Evolutionary conservation across 2,329 filamentous ascomycete genomes (phyloP), one percentile per base, ranked within the genome.

Genomic region (Pseudocercospora pini-densiflorae): DNA sequence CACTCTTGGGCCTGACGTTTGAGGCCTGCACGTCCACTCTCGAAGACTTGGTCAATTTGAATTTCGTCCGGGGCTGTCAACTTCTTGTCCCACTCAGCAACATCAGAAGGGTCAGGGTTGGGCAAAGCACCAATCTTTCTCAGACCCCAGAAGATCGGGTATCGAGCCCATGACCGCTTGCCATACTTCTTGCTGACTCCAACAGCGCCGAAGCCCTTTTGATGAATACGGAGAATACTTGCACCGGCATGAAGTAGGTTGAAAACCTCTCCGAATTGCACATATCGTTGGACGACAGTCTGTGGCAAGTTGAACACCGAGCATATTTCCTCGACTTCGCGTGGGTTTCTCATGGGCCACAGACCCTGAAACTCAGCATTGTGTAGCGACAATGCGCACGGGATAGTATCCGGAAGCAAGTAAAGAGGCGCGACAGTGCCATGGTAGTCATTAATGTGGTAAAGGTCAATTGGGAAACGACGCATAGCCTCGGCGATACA

Each of bases 281-380:
- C 85, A 73, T 89, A 90, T 54, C 83, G 81, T 45, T 82, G 80
- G n/a, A 86, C 87, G 33, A 86, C 77, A 10, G 88, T 82, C 5
- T 82, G 75, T 16, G 83, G 80, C 29, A 90, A 78, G 70, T 89
- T 89, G 77, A 88, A 90, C 23, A 89, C 86, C 2, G 82, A 81
- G 73, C 87, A 89, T 2, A 90, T 85, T 75, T 90, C 88, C 43
- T 84, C 83, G 63, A 83, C 82, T 68, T 90, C 88, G 51, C 85
- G 82, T 7, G 83, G 80, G 1, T 83, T 88, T 14, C 88, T 81
- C 84, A 90, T 88, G 0, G 87, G 86, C 88, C 88, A 90, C 24
- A 90, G 78, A 43, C 88, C 88, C 74, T 90, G 88, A 69, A 90
- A 90, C 70, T 90, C 88, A 51, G 88, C 88, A 69, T 90, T 90